A percentile compares a stretch with the other conserved stretches of the same genome.
Conservation (phyloP, 352 stramenopile genomes). For the Globisporangium cederbergense region DNA sequence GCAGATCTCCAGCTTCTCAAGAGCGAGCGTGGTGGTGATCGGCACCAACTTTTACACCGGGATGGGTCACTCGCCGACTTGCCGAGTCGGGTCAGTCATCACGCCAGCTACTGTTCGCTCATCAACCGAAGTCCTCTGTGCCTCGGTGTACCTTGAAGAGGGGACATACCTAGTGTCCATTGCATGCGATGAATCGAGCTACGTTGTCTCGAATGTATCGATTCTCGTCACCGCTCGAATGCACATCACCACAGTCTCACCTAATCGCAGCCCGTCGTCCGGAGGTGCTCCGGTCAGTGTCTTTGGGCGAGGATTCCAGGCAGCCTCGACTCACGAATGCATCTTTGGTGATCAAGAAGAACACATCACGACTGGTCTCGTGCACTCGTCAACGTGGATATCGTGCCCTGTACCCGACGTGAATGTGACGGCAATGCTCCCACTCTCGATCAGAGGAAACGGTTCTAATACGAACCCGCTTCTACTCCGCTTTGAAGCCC, state of each 20-base stretch:
- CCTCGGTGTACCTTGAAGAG: constrained; percentile 2
- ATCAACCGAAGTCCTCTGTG: constrained; percentile 22
- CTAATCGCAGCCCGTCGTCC: constrained; percentile 17
- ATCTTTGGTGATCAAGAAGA: constrained; percentile 19
- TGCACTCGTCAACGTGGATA: constrained; percentile 16
- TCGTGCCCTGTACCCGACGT: constrained; percentile 19
- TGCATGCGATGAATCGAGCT: constrained; percentile 39
- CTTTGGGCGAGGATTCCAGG: constrained; percentile 23
- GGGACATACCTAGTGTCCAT: constrained; percentile 29
- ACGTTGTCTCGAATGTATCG: constrained; percentile 15
- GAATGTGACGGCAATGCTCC: constrained; percentile 13
- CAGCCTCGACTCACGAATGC: constrained; percentile 14
- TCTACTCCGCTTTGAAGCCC: constrained; percentile 29
- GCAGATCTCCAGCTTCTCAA: constrained; percentile 4
- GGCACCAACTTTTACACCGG: constrained; percentile 28
- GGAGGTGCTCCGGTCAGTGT: constrained; percentile 23
- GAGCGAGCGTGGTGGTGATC: constrained; percentile 16
- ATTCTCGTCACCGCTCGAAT: constrained; percentile 20
- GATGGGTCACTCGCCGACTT: constrained; percentile 15
- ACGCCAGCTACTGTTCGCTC: constrained; percentile 25
- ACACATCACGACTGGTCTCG: background rate
- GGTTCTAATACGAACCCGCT: constrained; percentile 27
- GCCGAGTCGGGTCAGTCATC: constrained; percentile 20
- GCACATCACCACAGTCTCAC: constrained; percentile 23
- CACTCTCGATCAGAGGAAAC: constrained; percentile 20